A percentile compares a stretch with the other conserved stretches of the same genome.
phyloP scores from a whole-genome alignment of 1,284 basidiomycete genomes.

The Cutaneotrichosporon cutaneum region DNA sequence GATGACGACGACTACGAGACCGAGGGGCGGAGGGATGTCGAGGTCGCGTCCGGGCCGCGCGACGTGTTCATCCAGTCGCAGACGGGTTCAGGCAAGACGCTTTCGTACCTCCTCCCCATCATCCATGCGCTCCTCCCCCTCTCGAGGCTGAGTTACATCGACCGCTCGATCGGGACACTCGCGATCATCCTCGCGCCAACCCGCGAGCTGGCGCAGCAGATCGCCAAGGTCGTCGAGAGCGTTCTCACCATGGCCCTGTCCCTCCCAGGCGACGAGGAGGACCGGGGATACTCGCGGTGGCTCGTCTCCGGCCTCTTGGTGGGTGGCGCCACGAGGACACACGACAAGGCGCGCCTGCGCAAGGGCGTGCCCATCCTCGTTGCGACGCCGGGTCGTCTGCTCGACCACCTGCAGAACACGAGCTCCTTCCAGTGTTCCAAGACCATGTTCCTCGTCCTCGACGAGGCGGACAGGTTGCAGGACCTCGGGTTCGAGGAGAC shows the following conservation, averaged over 20 bases:
- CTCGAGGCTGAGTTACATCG: constrained; percentile 81
- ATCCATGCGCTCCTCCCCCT: constrained; percentile 89
- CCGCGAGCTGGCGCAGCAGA: constrained; percentile 97
- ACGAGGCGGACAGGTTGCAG: constrained; percentile 90
- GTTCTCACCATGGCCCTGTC: constrained; percentile 70
- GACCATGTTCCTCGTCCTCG: constrained; percentile 91
- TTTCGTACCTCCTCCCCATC: constrained; percentile 92
- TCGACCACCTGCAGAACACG: constrained; percentile 79
- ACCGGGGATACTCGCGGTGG: constrained; percentile 75
- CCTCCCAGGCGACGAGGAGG: constrained; percentile 35
- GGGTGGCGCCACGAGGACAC: constrained; percentile 68
- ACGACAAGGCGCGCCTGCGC: constrained; percentile 70
- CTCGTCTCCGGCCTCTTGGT: constrained; percentile 89
- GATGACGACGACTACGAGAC: not conserved
- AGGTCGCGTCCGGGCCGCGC: constrained; percentile 47
- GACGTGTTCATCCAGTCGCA: constrained; percentile 97
- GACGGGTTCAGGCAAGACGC: constrained; percentile 96
- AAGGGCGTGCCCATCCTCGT: constrained; percentile 73
- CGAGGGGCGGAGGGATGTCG: constrained; percentile 17
- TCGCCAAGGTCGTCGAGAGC: constrained; percentile 67
- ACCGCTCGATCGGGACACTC: constrained; percentile 81
- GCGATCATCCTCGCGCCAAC: constrained; percentile 87
- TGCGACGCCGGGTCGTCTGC: constrained; percentile 66
- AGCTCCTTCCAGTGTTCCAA: constrained; percentile 87
- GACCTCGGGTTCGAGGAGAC: constrained; percentile 67